These are phyloP conservation scores for Ogataea haglerorum DNA, from an alignment of 805 yeast species.

Conservation along the genomic window DNA sequence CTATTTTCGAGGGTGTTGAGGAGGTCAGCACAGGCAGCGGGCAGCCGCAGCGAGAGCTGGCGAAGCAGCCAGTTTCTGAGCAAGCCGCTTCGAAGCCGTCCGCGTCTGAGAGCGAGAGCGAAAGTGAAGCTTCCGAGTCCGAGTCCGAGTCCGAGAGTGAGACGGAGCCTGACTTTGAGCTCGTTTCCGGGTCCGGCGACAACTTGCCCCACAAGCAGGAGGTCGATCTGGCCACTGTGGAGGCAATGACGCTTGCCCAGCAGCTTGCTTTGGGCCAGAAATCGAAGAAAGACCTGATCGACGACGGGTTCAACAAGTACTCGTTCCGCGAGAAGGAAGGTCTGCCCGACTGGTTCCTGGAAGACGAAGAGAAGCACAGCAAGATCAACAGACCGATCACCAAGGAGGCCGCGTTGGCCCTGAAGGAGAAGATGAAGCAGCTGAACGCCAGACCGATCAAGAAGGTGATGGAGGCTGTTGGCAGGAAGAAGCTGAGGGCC, in stretches of 20 bases:
- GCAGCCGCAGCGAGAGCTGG: conserved; percentile 10
- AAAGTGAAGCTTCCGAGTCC: conserved; percentile 18
- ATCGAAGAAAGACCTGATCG: conserved; percentile 78
- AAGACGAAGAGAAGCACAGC: conserved; percentile 85
- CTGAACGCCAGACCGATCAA: conserved; percentile 97
- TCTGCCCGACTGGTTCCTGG: conserved; percentile 95
- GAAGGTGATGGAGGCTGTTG: conserved; percentile 97
- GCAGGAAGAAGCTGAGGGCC: conserved; percentile 93
- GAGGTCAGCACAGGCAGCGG: conserved; percentile 28
- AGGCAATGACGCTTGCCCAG: conserved; percentile 98
- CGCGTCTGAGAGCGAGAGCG: background rate
- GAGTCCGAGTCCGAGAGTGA: conserved; percentile 21
- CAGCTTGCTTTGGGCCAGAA: conserved; percentile 88
- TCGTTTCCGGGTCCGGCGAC: conserved; percentile 24
- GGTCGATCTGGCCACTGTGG: conserved; percentile 84
- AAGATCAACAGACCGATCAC: conserved; percentile 89
- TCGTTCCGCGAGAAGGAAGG: conserved; percentile 90
- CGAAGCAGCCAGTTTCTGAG: background rate
- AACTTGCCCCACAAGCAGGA: conserved; percentile 52
- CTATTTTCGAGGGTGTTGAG: conserved; percentile 49
- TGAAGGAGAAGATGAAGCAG: conserved; percentile 71
- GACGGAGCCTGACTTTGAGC: conserved; percentile 38
- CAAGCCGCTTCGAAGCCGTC: conserved; percentile 15
- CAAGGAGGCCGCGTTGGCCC: conserved; percentile 83
- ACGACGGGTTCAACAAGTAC: conserved; percentile 89